These are phyloP conservation scores for Pelargonium nanum DNA, from an alignment of 345 rosid species.

Conservation along the genomic window DNA sequence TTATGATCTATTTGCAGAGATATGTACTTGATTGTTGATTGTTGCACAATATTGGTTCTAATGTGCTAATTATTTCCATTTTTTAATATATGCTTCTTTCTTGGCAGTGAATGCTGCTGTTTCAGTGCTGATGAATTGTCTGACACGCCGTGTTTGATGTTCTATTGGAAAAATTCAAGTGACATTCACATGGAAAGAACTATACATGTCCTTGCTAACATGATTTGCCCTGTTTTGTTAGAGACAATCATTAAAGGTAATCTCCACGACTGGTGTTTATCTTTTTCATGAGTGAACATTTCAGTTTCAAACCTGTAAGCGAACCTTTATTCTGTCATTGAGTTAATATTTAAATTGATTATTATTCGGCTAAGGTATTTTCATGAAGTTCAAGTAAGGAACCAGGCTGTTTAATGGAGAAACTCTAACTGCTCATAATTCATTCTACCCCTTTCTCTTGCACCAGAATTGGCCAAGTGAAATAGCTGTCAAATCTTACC, in stretches of 20 bases:
- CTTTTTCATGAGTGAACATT: neutral
- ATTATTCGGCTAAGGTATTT: neutral
- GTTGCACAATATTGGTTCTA: neutral
- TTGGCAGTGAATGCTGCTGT: conserved; percentile 62
- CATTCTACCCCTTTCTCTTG: too few species aligned
- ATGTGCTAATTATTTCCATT: neutral
- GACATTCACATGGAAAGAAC: conserved; percentile 35
- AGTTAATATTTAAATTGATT: too few species aligned
- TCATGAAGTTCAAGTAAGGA: too few species aligned
- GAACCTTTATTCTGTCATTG: neutral
- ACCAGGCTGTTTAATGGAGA: too few species aligned
- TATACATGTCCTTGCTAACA: conserved; percentile 42
- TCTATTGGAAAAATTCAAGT: conserved; percentile 36
- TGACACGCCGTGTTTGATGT: conserved; percentile 61
- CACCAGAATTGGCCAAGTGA: too few species aligned
- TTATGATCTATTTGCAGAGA: neutral
- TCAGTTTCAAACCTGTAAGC: neutral
- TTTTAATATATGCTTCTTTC: conserved; percentile 16
- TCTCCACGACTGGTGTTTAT: neutral
- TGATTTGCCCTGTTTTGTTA: conserved; percentile 62
- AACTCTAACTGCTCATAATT: too few species aligned
- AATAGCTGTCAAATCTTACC: too few species aligned
- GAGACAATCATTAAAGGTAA: conserved; percentile 85
- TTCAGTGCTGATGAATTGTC: conserved; percentile 31
- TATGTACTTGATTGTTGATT: neutral